These are phyloP conservation scores for Fragaria iinumae DNA, from an alignment of 306 rosid species.

Conservation along the genomic window DNA sequence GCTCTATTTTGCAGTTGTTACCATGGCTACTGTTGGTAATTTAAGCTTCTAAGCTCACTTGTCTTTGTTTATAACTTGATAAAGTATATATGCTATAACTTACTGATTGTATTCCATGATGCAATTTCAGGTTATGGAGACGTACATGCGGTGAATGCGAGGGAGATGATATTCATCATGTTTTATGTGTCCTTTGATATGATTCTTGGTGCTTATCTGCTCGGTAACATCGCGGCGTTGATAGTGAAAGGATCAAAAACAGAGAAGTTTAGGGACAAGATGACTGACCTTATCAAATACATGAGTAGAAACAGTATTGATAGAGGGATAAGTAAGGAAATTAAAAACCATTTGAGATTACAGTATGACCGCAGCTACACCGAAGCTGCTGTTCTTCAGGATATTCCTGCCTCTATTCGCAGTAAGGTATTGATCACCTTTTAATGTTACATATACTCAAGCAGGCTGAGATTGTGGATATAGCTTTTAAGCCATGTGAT, in stretches of 20 bases:
- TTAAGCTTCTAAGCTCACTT: conserved; percentile 14
- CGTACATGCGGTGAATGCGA: conserved; percentile 57
- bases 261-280: conserved; percentile 60
- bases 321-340: conserved; percentile 28
- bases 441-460: neutral
- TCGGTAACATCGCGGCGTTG: conserved; percentile 65
- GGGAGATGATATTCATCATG: conserved; percentile 78
- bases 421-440: conserved; percentile 37
- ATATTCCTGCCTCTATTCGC: conserved; percentile 54
- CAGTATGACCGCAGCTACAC: conserved; percentile 49
- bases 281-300: conserved; percentile 51
- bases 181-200: conserved; percentile 62
- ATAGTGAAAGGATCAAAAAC: conserved; percentile 68
- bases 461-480: neutral
- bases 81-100: neutral
- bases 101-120: neutral
- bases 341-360: conserved; percentile 49
- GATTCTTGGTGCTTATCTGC: conserved; percentile 65
- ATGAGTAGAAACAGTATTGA: conserved; percentile 47
- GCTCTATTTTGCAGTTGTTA: conserved; percentile 66
- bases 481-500: neutral
- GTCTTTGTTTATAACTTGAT: neutral
- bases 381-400: conserved; percentile 44
- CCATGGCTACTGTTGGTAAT: conserved; percentile 68
- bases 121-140: conserved; percentile 58